A percentile compares a stretch with the other conserved stretches of the same genome.
Evolutionary conservation across 2,329 filamentous ascomycete species (phyloP).

Genomic region (Fusarium nanum): DNA sequence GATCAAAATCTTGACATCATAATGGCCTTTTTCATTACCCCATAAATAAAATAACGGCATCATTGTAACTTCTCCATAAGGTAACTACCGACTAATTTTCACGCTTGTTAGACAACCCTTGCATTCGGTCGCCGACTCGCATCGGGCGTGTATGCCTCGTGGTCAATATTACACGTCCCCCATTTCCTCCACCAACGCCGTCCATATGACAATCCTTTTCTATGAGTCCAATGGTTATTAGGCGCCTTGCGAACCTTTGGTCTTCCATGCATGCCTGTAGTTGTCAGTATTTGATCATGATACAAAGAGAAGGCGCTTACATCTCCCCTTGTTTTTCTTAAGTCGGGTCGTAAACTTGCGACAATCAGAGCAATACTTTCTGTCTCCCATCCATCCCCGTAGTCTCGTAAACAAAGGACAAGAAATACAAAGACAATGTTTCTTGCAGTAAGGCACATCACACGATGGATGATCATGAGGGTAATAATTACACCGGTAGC

Average conservation of each 20-base stretch:
- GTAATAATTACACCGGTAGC: neutral
- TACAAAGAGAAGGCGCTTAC: neutral
- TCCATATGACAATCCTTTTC: conserved; percentile 1
- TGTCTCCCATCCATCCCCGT: conserved; percentile 11
- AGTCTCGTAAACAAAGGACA: conserved; percentile 14
- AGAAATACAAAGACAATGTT: conserved; percentile 14
- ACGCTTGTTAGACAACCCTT: neutral
- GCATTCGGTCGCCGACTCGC: neutral
- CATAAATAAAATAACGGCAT: neutral
- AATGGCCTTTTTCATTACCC: neutral
- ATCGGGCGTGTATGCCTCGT: neutral
- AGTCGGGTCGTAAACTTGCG: neutral
- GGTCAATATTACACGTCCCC: neutral
- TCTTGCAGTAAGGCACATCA: conserved; percentile 3
- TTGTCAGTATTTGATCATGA: no score
- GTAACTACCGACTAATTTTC: neutral
- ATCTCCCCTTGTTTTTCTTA: conserved; percentile 5
- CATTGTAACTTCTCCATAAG: neutral
- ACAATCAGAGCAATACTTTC: conserved; percentile 5
- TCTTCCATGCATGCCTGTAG: conserved; percentile 9
- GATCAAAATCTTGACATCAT: neutral
- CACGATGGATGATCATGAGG: neutral
- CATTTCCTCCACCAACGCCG: conserved; percentile 21
- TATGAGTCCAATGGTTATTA: conserved; percentile 8
- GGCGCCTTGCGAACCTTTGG: neutral